phyloP scores from a whole-genome alignment of 129 eudicot species.

The Dittrichia graveolens region DNA sequence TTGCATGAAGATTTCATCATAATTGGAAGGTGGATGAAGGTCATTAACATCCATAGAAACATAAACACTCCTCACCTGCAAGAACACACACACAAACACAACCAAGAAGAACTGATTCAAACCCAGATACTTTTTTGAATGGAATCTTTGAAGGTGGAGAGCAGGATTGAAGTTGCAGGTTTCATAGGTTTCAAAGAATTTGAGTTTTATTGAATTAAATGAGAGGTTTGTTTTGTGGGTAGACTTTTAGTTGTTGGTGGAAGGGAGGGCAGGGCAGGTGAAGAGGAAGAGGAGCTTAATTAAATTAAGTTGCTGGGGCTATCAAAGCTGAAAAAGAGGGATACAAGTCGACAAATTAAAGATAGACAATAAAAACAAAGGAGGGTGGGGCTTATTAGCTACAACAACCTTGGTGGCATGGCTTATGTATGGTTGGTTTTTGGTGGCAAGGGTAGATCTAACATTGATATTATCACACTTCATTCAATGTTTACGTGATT shows the following conservation, averaged over 20 bases:
- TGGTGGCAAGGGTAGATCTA: conserved; percentile 10
- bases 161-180: too few relatives aligned
- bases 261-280: conserved; percentile 16
- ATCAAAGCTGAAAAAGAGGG: conserved; percentile 18
- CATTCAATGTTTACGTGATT: not conserved
- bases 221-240: not conserved
- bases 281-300: not conserved
- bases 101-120: not conserved
- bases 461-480: conserved; percentile 9
- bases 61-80: conserved; percentile 12
- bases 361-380: conserved; percentile 29
- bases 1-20: conserved; percentile 57
- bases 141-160: not conserved
- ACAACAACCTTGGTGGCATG: conserved; percentile 24
- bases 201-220: too few relatives aligned
- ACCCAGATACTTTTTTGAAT: not conserved
- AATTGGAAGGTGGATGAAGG: conserved; percentile 39
- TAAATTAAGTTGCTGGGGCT: conserved; percentile 22
- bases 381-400: not conserved
- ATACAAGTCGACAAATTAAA: conserved; percentile 22
- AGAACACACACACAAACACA: conserved; percentile 16
- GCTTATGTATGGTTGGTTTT: conserved; percentile 34
- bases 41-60: conserved; percentile 39
- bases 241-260: conserved; percentile 3
- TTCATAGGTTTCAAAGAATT: too few relatives aligned